Conservation (phyloP, 208 protist genomes). For the Trypanosoma lewisi region DNA sequence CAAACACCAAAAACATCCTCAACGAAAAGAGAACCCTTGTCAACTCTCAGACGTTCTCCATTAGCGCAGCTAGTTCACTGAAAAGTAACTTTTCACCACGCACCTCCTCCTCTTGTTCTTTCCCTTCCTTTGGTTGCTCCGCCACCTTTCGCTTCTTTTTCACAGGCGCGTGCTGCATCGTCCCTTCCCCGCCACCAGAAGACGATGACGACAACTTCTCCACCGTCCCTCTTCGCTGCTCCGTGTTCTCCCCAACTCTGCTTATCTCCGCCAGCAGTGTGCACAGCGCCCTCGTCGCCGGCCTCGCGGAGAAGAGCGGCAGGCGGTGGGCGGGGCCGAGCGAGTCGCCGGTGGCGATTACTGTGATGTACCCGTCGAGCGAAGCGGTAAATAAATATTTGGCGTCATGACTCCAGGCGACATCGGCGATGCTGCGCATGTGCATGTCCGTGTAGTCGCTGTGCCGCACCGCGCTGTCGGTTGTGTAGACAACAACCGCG, state of each 20-base stretch:
- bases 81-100: neutral
- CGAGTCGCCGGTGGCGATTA: conserved; percentile 58
- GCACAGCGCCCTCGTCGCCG: conserved; percentile 37
- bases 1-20: no score
- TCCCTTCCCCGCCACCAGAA: neutral
- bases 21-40: neutral
- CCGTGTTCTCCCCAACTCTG: conserved; percentile 24
- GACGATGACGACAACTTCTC: neutral
- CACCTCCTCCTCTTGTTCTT: conserved; percentile 16
- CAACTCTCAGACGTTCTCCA: conserved; percentile 11
- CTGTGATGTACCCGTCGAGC: conserved; percentile 83
- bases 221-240: conserved; percentile 22
- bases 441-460: conserved; percentile 89
- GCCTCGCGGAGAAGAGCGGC: conserved; percentile 53
- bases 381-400: conserved; percentile 67
- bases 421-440: conserved; percentile 87
- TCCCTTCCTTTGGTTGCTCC: conserved; percentile 6
- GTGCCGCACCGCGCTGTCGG: conserved; percentile 67
- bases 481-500: conserved; percentile 85
- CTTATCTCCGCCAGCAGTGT: conserved; percentile 35
- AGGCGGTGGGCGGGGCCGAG: conserved; percentile 55
- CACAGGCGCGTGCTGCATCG: conserved; percentile 38
- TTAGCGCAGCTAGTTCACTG: conserved; percentile 21
- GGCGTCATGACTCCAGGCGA: conserved; percentile 67
- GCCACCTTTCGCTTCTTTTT: conserved; percentile 77